Conservation (phyloP, 2,329 filamentous ascomycete species). For the Arthrobotrys sinensis region DNA sequence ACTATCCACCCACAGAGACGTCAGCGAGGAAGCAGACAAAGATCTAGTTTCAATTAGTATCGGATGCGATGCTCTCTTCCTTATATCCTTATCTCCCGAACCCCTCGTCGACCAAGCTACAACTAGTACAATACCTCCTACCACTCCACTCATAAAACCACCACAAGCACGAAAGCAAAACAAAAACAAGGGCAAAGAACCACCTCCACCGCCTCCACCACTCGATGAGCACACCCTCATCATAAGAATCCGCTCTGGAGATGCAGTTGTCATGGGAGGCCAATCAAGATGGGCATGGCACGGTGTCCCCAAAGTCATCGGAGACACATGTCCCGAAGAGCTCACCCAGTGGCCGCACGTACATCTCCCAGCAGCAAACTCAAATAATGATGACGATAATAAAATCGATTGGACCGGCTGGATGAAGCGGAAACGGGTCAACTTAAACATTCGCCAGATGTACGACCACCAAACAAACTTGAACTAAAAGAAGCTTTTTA, state of each 20-base stretch:
- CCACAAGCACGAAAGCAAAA: slow-evolving; percentile 63
- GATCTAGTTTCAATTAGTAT: slow-evolving; percentile 88
- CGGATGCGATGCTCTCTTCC: slow-evolving; percentile 90
- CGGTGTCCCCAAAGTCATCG: slow-evolving; percentile 88
- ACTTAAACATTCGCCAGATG: slow-evolving; percentile 95
- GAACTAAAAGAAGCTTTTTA: slow-evolving; percentile 12
- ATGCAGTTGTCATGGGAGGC: slow-evolving; percentile 90
- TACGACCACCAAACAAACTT: slow-evolving; percentile 66
- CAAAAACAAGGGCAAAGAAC: slow-evolving; percentile 62
- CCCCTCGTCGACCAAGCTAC: neutral
- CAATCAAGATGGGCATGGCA: slow-evolving; percentile 92
- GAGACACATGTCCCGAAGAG: slow-evolving; percentile 82
- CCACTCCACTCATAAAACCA: slow-evolving; percentile 7
- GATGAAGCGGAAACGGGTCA: slow-evolving; percentile 90
- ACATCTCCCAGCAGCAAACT: too few relatives aligned
- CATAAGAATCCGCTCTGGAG: slow-evolving; percentile 83
- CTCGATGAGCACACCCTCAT: slow-evolving; percentile 70
- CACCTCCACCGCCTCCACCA: slow-evolving; percentile 39
- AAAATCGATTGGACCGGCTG: slow-evolving; percentile 81
- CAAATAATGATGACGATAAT: slow-evolving; percentile 66
- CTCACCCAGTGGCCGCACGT: slow-evolving; percentile 81
- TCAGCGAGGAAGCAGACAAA: slow-evolving; percentile 84
- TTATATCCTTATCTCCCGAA: slow-evolving; percentile 76
- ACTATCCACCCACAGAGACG: slow-evolving; percentile 92
- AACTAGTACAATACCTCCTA: neutral